A percentile compares a stretch with the other conserved stretches of the same genome.
Evolutionary conservation across 2,329 filamentous ascomycete genomes (phyloP).

Genomic region (Botrytis elliptica): DNA sequence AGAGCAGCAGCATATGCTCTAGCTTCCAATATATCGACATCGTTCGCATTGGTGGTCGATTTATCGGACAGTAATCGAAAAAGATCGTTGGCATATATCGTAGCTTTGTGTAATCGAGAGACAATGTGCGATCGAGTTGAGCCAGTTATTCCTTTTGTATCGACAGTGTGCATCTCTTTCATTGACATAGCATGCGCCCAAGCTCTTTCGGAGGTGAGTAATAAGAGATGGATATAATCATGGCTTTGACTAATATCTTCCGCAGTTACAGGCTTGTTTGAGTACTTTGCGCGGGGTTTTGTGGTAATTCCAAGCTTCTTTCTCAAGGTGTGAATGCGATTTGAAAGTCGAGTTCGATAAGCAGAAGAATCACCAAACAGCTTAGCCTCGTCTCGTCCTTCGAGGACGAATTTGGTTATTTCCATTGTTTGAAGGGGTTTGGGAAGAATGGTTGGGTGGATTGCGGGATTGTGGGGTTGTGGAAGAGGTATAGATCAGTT

Average conservation of each 20-base stretch:
- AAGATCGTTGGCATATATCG: conserved; percentile 66
- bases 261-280: conserved; percentile 68
- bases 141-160: conserved; percentile 75
- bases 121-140: conserved; percentile 84
- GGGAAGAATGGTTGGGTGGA: not conserved
- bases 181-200: conserved; percentile 97
- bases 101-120: conserved; percentile 80
- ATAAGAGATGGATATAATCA: conserved; percentile 77
- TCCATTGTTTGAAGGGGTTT: conserved; percentile 27
- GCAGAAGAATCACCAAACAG: conserved; percentile 85
- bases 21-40: conserved; percentile 77
- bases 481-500: not conserved
- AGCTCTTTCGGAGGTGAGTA: conserved; percentile 84
- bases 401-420: conserved; percentile 77
- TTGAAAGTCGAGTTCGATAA: conserved; percentile 77
- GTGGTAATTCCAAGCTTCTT: conserved; percentile 83
- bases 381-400: conserved; percentile 77
- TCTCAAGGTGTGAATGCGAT: conserved; percentile 77
- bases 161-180: conserved; percentile 77
- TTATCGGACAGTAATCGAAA: conserved; percentile 64
- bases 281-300: conserved; percentile 83
- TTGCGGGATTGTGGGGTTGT: conserved; percentile 21
- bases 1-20: conserved; percentile 79
- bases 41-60: conserved; percentile 60
- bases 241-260: conserved; percentile 72